A percentile compares a stretch with the other conserved stretches of the same genome.
Conservation (phyloP, 805 yeast genomes). For the Kazachstania africana region DNA sequence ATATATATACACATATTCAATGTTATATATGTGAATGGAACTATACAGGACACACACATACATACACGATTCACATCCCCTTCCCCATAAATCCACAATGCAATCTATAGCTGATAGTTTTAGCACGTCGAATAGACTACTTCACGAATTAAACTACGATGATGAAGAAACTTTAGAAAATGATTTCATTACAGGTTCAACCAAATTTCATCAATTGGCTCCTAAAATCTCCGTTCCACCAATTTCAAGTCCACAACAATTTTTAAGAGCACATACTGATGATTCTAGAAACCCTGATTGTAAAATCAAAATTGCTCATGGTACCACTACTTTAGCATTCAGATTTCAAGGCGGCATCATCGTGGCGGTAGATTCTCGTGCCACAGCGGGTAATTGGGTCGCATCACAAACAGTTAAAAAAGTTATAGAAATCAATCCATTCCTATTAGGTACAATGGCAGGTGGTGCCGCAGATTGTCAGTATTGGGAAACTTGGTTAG, state of each 20-base stretch:
- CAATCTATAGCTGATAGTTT: constrained; percentile 26
- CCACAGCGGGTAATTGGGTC: constrained; percentile 96
- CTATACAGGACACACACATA: too few relatives aligned
- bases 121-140: constrained; percentile 12
- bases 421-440: constrained; percentile 93
- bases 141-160: constrained; percentile 20
- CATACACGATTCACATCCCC: too few relatives aligned
- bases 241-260: constrained; percentile 79
- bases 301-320: constrained; percentile 93
- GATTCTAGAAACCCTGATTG: constrained; percentile 88
- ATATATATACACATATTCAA: too few relatives aligned
- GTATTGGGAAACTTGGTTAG: constrained; percentile 98
- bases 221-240: constrained; percentile 71
- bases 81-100: too few relatives aligned
- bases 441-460: constrained; percentile 93
- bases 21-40: too few relatives aligned
- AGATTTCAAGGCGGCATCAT: constrained; percentile 90
- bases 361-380: constrained; percentile 96
- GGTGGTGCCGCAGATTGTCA: constrained; percentile 99
- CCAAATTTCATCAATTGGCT: constrained; percentile 25
- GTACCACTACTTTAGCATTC: constrained; percentile 97
- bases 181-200: constrained; percentile 26
- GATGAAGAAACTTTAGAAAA: constrained; percentile 23
- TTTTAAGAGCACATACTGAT: constrained; percentile 95
- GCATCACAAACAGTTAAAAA: constrained; percentile 97